These are phyloP conservation scores for Picochlorum sp. DNA, from an alignment of 139 green algal species.

Conservation along the genomic window DNA sequence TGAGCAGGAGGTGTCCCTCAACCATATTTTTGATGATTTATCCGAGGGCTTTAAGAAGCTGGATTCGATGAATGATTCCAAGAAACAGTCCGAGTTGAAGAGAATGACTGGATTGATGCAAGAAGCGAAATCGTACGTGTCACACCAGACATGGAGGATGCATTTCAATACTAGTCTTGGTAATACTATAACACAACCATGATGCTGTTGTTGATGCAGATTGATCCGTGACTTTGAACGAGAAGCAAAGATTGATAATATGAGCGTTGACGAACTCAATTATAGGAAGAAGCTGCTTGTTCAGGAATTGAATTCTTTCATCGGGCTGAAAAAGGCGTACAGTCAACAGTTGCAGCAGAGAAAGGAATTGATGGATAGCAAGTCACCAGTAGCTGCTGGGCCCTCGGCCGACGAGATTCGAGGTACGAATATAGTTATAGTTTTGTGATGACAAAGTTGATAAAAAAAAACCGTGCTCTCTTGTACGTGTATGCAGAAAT, in stretches of 20 bases:
- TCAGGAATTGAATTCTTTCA: constrained; percentile 70
- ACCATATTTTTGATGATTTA: constrained; percentile 31
- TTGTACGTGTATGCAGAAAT: constrained; percentile 44
- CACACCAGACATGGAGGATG: not conserved
- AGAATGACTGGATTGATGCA: constrained; percentile 63
- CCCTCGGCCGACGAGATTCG: constrained; percentile 8
- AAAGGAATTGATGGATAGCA: constrained; percentile 28
- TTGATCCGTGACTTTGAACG: constrained; percentile 87
- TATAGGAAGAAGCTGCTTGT: constrained; percentile 59
- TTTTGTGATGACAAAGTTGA: not conserved
- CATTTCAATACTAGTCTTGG: too few relatives aligned
- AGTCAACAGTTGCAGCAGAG: constrained; percentile 1
- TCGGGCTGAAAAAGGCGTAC: constrained; percentile 68
- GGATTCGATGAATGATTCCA: constrained; percentile 45
- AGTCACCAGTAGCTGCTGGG: not conserved
- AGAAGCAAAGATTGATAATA: constrained; percentile 66
- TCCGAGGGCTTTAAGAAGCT: constrained; percentile 52
- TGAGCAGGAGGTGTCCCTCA: constrained; percentile 37
- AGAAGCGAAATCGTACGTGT: constrained; percentile 63
- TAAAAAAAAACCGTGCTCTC: not conserved
- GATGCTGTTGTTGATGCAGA: constrained; percentile 29
- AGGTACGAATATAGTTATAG: not conserved
- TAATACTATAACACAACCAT: not conserved
- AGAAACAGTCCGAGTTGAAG: constrained; percentile 55
- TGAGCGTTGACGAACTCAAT: constrained; percentile 49